phyloP scores from a whole-genome alignment of 495 filamentous ascomycete species.

The Staphylotrichum tortipilum region DNA sequence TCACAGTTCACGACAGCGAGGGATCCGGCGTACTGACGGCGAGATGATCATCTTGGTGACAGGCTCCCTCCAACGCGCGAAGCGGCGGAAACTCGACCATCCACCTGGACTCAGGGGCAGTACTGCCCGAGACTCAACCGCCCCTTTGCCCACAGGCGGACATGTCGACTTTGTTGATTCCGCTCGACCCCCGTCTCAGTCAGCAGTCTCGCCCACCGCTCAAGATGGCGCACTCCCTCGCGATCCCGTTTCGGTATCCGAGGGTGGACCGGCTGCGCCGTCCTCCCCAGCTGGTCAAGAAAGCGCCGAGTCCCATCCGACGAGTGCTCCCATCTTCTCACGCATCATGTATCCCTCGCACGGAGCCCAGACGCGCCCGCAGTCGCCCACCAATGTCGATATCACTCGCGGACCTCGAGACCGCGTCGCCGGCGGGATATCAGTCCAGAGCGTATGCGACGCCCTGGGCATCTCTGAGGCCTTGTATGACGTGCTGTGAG shows the following conservation, averaged over 20 bases:
- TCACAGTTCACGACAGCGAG: no score
- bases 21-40: no score
- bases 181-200: no score
- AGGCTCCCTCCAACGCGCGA: not conserved
- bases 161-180: no score
- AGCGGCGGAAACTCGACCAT: not conserved
- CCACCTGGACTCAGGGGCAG: no score
- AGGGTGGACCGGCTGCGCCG: not conserved
- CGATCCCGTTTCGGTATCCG: not conserved
- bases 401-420: not conserved
- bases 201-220: not conserved
- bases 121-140: not conserved
- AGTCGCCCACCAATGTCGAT: not conserved
- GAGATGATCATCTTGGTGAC: no score
- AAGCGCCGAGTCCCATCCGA: not conserved
- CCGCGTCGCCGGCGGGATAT: not conserved
- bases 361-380: not conserved
- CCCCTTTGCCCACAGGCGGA: no score
- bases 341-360: conserved; percentile 1
- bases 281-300: no score
- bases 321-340: not conserved
- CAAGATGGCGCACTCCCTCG: not conserved
- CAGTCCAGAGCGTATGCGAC: not conserved
- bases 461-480: not conserved
- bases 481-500: not conserved